Evolutionary conservation across 1,139 yeast genomes (phyloP), one percentile per base, ranked within the genome.

Genomic region (Sugiyamaella neomexicana): DNA sequence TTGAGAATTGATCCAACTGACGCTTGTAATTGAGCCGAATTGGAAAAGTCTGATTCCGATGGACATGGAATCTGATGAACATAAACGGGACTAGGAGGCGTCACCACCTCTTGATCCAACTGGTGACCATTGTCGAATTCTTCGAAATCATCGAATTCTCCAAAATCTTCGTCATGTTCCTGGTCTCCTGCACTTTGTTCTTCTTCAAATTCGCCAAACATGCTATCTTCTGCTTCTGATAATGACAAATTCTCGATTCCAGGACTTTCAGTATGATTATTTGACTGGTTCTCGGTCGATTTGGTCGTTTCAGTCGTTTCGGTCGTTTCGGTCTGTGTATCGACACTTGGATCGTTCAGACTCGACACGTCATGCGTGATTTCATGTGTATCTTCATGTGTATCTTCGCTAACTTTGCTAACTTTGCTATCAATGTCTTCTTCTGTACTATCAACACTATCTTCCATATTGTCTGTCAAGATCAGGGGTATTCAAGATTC

Each of bases 81-180:
- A 3, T 42, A 17, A 10, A 38, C 39, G 27, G 47, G 13, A 12
- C 36, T 40, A n/a, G 50, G n/a, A 15, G 40, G 15, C 31, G 20
- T 27, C n/a, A n/a, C n/a, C n/a, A n/a, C n/a, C n/a, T 27, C 8
- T 27, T 60, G 62, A 39, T 62, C 69, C 36, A 56, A 67, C 50
- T 61, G 62, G 16, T 65, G 67, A 42, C 60, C 68, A 20, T 53
- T 65, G 13, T 58, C 63, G 36, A 53, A 50, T 27, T 64, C 71
- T 10, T 60, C 65, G 13, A 57, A 60, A 5, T 56, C 61, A 23
- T 49, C 70, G 50, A 60, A 61, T 12, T 61, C 68, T 37, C 60
- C 54, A 16, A 15, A 34, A n/a, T 50, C 49, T 5, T 40, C 39
- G 4, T 13, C 29, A 13, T 20, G 32, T 8, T 38, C 51, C 8